Evolutionary conservation across 2,329 filamentous ascomycete genomes (phyloP).

Genomic region (Neopestalotiopsis rosae): DNA sequence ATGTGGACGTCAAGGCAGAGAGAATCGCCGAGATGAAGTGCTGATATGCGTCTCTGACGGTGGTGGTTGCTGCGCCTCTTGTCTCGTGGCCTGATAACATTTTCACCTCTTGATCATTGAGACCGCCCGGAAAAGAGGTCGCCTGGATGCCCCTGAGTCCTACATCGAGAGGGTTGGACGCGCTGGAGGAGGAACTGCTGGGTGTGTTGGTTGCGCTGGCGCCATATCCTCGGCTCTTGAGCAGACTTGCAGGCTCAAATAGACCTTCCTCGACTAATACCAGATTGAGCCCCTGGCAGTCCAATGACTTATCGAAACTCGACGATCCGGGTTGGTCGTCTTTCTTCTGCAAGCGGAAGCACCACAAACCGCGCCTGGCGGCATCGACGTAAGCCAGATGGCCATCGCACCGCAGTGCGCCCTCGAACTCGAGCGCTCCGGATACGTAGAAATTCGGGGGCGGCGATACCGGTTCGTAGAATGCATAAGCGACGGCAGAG

Average conservation of each 20-base stretch:
- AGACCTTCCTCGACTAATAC: constrained; percentile 53
- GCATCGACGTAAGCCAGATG: constrained; percentile 59
- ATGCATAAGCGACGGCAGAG: constrained; percentile 57
- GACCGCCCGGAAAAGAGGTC: constrained; percentile 29
- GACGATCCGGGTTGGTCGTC: constrained; percentile 37
- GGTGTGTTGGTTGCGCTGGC: constrained; percentile 50
- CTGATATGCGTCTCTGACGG: constrained; percentile 55
- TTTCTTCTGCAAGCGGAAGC: constrained; percentile 54
- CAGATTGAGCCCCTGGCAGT: constrained; percentile 50
- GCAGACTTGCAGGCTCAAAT: constrained; percentile 55
- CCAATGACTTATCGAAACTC: constrained; percentile 45
- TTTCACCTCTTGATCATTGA: constrained; percentile 38
- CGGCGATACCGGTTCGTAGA: constrained; percentile 57
- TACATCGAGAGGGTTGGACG: constrained; percentile 44
- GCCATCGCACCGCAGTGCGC: constrained; percentile 55
- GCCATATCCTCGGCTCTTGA: constrained; percentile 47
- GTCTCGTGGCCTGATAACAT: constrained; percentile 32
- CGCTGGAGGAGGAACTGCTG: constrained; percentile 50
- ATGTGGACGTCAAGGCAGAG: constrained; percentile 53
- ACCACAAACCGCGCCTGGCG: constrained; percentile 57
- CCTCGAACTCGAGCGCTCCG: constrained; percentile 57
- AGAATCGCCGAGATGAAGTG: constrained; percentile 59
- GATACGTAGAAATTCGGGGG: constrained; percentile 50
- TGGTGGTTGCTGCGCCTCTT: constrained; percentile 40
- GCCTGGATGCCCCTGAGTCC: constrained; percentile 38